Evolutionary conservation across 1,284 basidiomycete species (phyloP).

Genomic region (Lentinula novae-zelandiae): DNA sequence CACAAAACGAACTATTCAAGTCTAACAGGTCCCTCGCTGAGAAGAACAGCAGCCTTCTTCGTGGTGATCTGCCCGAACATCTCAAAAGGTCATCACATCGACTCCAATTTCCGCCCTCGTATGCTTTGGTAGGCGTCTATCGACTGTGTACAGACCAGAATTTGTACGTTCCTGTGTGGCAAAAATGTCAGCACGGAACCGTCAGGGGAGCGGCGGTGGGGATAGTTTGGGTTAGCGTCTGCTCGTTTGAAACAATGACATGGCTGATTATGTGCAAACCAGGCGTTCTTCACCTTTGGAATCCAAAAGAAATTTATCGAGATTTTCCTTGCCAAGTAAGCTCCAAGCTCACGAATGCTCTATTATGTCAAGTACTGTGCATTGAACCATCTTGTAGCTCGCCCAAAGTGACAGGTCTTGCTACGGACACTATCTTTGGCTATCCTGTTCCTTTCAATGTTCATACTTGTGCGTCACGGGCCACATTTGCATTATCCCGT

Average conservation of each 20-base stretch:
- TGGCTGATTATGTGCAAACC: background rate
- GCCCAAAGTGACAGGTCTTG: slow-evolving; percentile 60
- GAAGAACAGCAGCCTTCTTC: slow-evolving; percentile 13
- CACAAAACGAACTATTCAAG: slow-evolving; percentile 26
- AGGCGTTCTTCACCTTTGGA: slow-evolving; percentile 62
- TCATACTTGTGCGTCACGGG: slow-evolving; percentile 52
- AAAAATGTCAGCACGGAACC: slow-evolving; percentile 70
- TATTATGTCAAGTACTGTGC: background rate
- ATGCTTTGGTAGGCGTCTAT: slow-evolving; percentile 73
- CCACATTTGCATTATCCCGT: background rate
- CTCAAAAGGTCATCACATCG: slow-evolving; percentile 52
- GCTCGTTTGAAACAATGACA: background rate
- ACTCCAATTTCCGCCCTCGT: slow-evolving; percentile 69
- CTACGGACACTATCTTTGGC: slow-evolving; percentile 62
- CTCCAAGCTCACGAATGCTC: slow-evolving; percentile 15
- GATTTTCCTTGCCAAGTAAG: slow-evolving; percentile 59
- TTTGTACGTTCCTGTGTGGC: slow-evolving; percentile 68
- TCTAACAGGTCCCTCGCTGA: slow-evolving; percentile 13
- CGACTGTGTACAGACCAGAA: slow-evolving; percentile 62
- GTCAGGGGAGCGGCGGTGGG: slow-evolving; percentile 60
- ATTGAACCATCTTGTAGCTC: slow-evolving; percentile 37
- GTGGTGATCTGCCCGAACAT: slow-evolving; percentile 32
- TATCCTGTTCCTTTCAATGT: slow-evolving; percentile 60
- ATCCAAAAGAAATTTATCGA: slow-evolving; percentile 63
- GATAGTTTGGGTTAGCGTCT: slow-evolving; percentile 54